Conservation (phyloP, 192 early-diverging fungal genomes). For the Radiomyces spectabilis region DNA sequence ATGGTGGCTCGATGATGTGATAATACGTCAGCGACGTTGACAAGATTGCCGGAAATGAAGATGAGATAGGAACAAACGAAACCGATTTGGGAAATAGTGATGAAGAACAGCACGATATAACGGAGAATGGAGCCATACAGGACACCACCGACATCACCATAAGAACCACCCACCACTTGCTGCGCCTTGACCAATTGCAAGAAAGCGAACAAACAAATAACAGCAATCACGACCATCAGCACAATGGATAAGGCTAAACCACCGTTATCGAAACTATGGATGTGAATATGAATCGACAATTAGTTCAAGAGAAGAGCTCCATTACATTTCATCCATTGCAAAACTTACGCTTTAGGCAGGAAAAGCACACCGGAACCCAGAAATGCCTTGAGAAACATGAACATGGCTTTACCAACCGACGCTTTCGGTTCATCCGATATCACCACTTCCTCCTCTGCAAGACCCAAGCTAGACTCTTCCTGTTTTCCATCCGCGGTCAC, state of each 20-base stretch:
- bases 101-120: conserved; percentile 37
- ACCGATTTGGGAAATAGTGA: conserved; percentile 66
- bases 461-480: neutral
- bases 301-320: neutral
- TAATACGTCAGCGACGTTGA: conserved; percentile 56
- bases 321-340: neutral
- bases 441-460: no score
- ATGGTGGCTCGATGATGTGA: conserved; percentile 52
- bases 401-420: conserved; percentile 48
- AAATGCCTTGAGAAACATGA: conserved; percentile 59
- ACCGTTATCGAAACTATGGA: conserved; percentile 44
- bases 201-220: conserved; percentile 56
- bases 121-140: conserved; percentile 14
- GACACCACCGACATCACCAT: conserved; percentile 44
- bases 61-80: conserved; percentile 87
- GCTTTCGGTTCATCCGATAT: conserved; percentile 35
- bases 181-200: conserved; percentile 35
- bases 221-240: conserved; percentile 55
- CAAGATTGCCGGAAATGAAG: conserved; percentile 81
- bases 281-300: neutral
- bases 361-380: conserved; percentile 56
- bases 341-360: conserved; percentile 40
- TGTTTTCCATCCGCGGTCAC: no score
- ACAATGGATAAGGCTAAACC: conserved; percentile 54
- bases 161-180: conserved; percentile 46